phyloP scores from a whole-genome alignment of 306 rosid genomes.

The Adenanthera pavonina region DNA sequence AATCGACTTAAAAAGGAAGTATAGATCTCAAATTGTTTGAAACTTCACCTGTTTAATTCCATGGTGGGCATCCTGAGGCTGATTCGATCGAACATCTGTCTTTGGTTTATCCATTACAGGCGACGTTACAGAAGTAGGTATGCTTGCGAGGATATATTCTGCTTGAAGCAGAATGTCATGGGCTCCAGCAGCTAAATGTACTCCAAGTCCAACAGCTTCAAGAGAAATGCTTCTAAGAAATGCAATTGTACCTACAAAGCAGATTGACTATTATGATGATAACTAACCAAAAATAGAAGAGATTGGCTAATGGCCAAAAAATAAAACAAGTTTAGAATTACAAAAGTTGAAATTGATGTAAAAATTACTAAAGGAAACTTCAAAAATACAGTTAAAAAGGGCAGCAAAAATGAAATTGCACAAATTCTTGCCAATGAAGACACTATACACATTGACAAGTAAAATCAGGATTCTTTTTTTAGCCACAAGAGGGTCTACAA shows the following conservation, averaged over 20 bases:
- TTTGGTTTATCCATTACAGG: conserved; percentile 53
- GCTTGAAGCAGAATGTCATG: conserved; percentile 87
- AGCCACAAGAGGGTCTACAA: neutral
- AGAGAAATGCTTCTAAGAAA: conserved; percentile 94
- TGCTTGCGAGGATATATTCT: conserved; percentile 72
- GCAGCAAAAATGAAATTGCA: conserved; percentile 19
- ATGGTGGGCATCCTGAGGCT: conserved; percentile 95
- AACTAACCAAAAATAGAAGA: conserved; percentile 10
- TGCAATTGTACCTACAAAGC: conserved; percentile 77
- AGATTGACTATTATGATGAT: conserved; percentile 18
- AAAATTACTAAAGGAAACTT: conserved; percentile 19
- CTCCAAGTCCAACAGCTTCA: conserved; percentile 98
- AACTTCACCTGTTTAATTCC: conserved; percentile 86
- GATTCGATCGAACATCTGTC: conserved; percentile 74
- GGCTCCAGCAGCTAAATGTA: conserved; percentile 97
- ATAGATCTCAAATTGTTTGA: conserved; percentile 16
- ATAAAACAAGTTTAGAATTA: conserved; percentile 26
- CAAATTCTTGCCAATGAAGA: conserved; percentile 6
- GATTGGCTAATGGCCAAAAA: neutral
- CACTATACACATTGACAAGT: conserved; percentile 13
- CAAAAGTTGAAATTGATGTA: neutral
- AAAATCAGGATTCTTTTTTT: neutral
- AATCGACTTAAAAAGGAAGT: conserved; percentile 3
- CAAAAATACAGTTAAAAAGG: conserved; percentile 19
- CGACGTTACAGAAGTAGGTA: conserved; percentile 59